Evolutionary conservation across 495 filamentous ascomycete species (phyloP).

Genomic region (Aspergillus heteromorphus): DNA sequence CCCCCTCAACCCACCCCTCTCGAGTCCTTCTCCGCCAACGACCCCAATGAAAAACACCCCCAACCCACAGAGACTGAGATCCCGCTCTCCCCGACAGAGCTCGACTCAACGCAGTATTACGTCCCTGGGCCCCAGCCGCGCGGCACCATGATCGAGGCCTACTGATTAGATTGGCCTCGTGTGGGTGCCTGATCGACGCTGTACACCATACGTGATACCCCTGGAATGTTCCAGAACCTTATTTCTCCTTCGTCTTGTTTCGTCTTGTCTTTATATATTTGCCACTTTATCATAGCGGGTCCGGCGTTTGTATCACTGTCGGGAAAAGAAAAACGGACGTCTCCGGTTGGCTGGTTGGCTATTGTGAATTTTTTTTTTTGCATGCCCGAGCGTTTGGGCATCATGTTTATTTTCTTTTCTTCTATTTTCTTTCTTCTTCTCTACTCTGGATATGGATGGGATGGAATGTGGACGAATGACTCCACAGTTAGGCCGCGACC

Average conservation of each 20-base stretch:
- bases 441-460: conserved; percentile 3
- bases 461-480: not conserved
- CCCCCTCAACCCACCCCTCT: conserved; percentile 63
- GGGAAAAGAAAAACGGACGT: conserved; percentile 1
- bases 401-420: no score
- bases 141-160: conserved; percentile 40
- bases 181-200: conserved; percentile 14
- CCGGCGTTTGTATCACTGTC: conserved; percentile 7
- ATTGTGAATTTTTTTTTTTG: not conserved
- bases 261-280: conserved; percentile 2
- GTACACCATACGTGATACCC: conserved; percentile 18
- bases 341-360: not conserved
- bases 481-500: conserved; percentile 1
- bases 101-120: conserved; percentile 58
- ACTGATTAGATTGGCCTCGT: no score
- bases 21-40: no score
- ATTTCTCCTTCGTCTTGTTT: no score
- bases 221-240: not conserved
- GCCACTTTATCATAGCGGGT: conserved; percentile 6
- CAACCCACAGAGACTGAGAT: conserved; percentile 50
- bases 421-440: no score
- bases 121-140: conserved; percentile 45
- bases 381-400: conserved; percentile 12
- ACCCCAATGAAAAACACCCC: conserved; percentile 60
- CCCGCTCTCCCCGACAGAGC: conserved; percentile 37